These are phyloP conservation scores for Vitis vinifera DNA, from an alignment of 164 flowering plant species.

Conservation along the genomic window DNA sequence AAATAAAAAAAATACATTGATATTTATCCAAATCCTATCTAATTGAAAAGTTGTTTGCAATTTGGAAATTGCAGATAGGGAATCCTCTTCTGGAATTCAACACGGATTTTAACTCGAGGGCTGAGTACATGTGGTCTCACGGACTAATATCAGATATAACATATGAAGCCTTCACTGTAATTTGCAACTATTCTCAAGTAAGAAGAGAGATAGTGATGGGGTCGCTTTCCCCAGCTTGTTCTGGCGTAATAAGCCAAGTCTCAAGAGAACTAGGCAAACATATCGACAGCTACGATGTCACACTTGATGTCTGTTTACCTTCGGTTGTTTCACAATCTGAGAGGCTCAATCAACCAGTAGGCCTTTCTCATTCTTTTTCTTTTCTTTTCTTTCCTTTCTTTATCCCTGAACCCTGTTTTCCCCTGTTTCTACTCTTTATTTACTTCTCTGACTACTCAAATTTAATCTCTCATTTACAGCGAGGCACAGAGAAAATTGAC, in stretches of 20 bases:
- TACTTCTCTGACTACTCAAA: not conserved
- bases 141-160: slow-evolving; percentile 45
- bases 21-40: not conserved
- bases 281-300: slow-evolving; percentile 31
- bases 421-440: not conserved
- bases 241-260: slow-evolving; percentile 8
- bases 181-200: slow-evolving; percentile 32
- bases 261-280: slow-evolving; percentile 21
- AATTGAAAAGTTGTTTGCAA: too few relatives aligned
- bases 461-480: slow-evolving; percentile 10
- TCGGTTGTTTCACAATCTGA: slow-evolving; percentile 18
- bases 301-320: slow-evolving; percentile 36
- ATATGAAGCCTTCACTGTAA: slow-evolving; percentile 12
- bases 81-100: slow-evolving; percentile 46
- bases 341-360: slow-evolving; percentile 16
- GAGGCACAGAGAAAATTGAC: slow-evolving; percentile 23
- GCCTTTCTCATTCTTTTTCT: not conserved
- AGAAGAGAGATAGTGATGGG: slow-evolving; percentile 16
- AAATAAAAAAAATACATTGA: too few relatives aligned
- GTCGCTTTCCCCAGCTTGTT: slow-evolving; percentile 21
- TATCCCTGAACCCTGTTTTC: not conserved
- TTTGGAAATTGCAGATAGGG: slow-evolving; percentile 19
- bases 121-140: slow-evolving; percentile 43
- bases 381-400: not conserved
- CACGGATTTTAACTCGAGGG: slow-evolving; percentile 39